Conservation (phyloP, 2,329 filamentous ascomycete genomes). For the Diplodia scrobiculata region DNA sequence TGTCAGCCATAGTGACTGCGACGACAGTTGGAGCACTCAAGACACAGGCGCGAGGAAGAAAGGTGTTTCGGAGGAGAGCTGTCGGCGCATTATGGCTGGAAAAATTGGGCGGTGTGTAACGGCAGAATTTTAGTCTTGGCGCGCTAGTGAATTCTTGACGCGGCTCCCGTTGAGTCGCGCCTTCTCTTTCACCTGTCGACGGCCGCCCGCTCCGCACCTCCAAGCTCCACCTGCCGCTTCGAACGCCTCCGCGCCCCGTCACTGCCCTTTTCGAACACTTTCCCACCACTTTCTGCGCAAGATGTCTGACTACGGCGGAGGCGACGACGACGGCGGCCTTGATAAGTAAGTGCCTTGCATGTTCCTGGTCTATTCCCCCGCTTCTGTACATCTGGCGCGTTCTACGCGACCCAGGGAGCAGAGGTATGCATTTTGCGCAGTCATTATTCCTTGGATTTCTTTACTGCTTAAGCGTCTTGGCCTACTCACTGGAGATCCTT, state of each 20-base stretch:
- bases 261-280: neutral
- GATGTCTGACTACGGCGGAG: conserved; percentile 54
- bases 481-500: neutral
- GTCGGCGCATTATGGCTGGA: neutral
- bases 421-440: neutral
- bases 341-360: conserved; percentile 28
- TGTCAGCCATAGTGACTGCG: neutral
- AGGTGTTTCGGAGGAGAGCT: neutral
- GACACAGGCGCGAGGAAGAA: neutral
- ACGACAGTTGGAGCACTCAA: neutral
- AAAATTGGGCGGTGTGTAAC: conserved; percentile 22
- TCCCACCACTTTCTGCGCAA: conserved; percentile 25
- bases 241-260: neutral
- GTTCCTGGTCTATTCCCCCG: neutral
- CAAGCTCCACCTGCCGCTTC: conserved; percentile 13
- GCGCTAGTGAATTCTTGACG: conserved; percentile 25
- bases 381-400: neutral
- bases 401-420: neutral
- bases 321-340: conserved; percentile 42
- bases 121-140: conserved; percentile 9
- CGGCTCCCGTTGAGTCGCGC: conserved; percentile 18
- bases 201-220: neutral
- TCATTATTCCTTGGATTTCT: neutral
- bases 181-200: conserved; percentile 20
- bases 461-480: neutral